Conservation (phyloP, 108 stramenopile genomes). For the Stephanodiscus triporus region DNA sequence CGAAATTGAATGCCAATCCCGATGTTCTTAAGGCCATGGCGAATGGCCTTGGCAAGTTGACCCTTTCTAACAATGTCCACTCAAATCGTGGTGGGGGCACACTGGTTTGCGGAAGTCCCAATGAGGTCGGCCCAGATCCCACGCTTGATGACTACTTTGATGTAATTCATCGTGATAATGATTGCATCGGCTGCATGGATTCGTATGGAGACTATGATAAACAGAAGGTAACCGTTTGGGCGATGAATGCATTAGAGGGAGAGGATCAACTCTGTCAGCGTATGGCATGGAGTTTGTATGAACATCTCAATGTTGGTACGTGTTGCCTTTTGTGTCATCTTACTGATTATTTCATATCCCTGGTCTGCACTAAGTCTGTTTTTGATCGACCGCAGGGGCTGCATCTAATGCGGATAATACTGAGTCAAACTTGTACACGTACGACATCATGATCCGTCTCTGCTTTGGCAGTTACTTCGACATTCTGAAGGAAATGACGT, state of each 20-base stretch:
- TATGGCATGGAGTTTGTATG: slow-evolving; percentile 76
- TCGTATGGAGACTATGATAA: slow-evolving; percentile 32
- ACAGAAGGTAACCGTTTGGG: slow-evolving; percentile 47
- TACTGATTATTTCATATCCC: neutral
- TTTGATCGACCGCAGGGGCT: neutral
- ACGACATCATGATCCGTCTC: slow-evolving; percentile 66
- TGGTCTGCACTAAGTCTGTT: neutral
- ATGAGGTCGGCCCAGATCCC: slow-evolving; percentile 54
- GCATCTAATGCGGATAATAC: slow-evolving; percentile 42
- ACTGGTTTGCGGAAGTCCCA: slow-evolving; percentile 57
- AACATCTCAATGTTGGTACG: slow-evolving; percentile 54
- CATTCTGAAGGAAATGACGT: slow-evolving; percentile 54
- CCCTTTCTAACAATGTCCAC: slow-evolving; percentile 19
- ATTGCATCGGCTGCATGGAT: slow-evolving; percentile 41
- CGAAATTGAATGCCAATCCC: slow-evolving; percentile 16
- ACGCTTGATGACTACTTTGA: slow-evolving; percentile 47
- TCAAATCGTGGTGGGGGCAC: slow-evolving; percentile 30
- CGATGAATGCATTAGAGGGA: slow-evolving; percentile 26
- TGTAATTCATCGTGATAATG: slow-evolving; percentile 27
- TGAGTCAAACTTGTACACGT: slow-evolving; percentile 48
- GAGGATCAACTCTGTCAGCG: slow-evolving; percentile 69
- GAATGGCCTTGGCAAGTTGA: slow-evolving; percentile 15
- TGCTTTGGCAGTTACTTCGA: slow-evolving; percentile 66
- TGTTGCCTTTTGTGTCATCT: neutral
- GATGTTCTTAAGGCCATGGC: slow-evolving; percentile 22